Base-by-base conservation (phyloP, 805 yeast species). In the Hanseniaspora lindneri region DNA sequence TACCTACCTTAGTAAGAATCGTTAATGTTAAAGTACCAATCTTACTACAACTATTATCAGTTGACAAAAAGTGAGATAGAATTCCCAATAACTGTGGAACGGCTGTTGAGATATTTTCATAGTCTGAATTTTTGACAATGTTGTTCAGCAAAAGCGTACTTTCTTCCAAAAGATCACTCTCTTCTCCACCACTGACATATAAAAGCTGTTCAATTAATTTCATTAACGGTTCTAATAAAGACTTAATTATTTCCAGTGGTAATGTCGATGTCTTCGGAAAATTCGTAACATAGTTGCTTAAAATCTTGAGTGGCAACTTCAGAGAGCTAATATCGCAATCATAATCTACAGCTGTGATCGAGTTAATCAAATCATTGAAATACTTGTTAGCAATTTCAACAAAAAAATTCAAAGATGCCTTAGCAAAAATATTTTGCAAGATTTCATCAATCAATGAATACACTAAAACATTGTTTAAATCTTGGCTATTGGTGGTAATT, bases 31-130 rank as follows among this genome's bases (percentile, higher is more conserved):
- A 72, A 7, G 72, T 66, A 56, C 78, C 50, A 8, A 37, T 23
- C 27, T 37, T 44, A 6, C 37, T 32, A n/a, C 49, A 44, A 23
- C n/a, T 30, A n/a, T 87, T 96, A 14, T 82, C 73, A 50, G 83
- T 67, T 1, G 83, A 75, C 28, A 89, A 69, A 46, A 86, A 74
- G 56, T 78, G 75, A 28, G 72, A 69, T 16, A 92, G 65, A n/a
- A 84, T 68, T 2, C 71, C 66, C 16, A 77, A 71, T 47, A 11
- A 50, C 27, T 20, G 47, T 53, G 11, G 58, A 41, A 23, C 44
- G 52, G 4, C 56, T 53, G 2, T 47, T 32, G 34, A n/a, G n/a
- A 60, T 51, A 1, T 49, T 51, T 11, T 43, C n/a, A 1, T 60
- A 54, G 3, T 67, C 59, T 1, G 41, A 17, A 13, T 44, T 44